These are phyloP conservation scores for Coemansia sp. DNA, from an alignment of 192 early-diverging fungal genomes.

Conservation along the genomic window DNA sequence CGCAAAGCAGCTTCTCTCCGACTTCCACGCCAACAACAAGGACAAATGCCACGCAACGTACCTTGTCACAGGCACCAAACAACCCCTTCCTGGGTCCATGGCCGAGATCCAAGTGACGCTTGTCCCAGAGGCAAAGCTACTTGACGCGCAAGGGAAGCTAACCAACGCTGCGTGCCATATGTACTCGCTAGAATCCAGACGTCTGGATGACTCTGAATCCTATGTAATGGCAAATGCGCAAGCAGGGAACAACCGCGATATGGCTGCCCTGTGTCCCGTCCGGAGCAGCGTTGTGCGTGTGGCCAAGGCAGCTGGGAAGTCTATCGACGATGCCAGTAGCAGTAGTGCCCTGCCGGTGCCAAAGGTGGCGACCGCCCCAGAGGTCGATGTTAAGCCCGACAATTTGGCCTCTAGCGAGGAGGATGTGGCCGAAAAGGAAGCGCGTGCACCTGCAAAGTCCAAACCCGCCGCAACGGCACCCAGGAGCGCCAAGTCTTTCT, in stretches of 20 bases:
- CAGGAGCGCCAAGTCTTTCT: conserved; percentile 37
- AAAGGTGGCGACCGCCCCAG: background rate
- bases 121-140: conserved; percentile 27
- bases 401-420: background rate
- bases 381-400: background rate
- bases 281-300: conserved; percentile 24
- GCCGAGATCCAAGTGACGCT: conserved; percentile 26
- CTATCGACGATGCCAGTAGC: background rate
- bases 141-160: conserved; percentile 15
- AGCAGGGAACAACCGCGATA: conserved; percentile 37
- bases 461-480: background rate
- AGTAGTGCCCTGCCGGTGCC: no score
- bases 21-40: conserved; percentile 32
- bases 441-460: background rate
- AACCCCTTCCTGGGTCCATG: background rate
- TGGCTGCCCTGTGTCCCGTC: conserved; percentile 27
- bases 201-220: conserved; percentile 8
- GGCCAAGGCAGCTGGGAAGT: background rate
- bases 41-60: conserved; percentile 41
- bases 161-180: conserved; percentile 26
- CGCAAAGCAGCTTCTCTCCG: conserved; percentile 38
- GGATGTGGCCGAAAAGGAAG: background rate
- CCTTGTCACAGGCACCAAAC: conserved; percentile 23
- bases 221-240: conserved; percentile 36
- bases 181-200: conserved; percentile 33